A percentile compares a stretch with the other conserved stretches of the same genome.
Conservation (phyloP, 2,329 filamentous ascomycete species). For the Purpureocillium lavendulum region DNA sequence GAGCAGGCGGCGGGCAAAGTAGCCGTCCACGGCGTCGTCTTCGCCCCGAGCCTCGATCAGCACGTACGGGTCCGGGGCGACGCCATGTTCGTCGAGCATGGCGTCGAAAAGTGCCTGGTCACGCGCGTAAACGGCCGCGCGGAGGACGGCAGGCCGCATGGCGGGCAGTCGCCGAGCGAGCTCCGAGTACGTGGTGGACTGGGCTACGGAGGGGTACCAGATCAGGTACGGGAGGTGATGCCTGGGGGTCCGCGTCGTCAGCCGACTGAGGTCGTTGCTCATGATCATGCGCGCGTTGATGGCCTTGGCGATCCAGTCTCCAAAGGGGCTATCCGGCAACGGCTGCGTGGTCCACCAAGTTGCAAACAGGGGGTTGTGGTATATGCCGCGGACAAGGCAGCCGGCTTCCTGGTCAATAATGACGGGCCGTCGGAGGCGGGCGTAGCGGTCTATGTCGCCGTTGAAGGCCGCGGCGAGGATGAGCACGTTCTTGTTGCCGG, state of each 20-base stretch:
- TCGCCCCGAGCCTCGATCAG: no score
- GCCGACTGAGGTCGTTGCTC: slow-evolving; percentile 17
- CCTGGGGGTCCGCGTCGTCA: not conserved
- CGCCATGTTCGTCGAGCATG: no score
- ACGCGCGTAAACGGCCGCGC: slow-evolving; percentile 13
- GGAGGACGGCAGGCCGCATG: slow-evolving; percentile 3
- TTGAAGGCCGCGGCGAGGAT: slow-evolving; percentile 26
- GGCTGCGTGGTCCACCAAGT: slow-evolving; percentile 17
- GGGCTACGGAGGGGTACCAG: slow-evolving; percentile 25
- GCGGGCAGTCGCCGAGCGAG: slow-evolving; percentile 13
- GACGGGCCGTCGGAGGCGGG: slow-evolving; percentile 20
- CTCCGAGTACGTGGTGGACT: slow-evolving; percentile 22
- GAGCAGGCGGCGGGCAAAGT: no score
- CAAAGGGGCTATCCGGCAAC: not conserved
- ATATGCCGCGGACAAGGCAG: slow-evolving; percentile 24
- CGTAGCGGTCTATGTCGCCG: slow-evolving; percentile 30
- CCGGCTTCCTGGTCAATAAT: slow-evolving; percentile 14
- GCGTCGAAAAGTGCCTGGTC: slow-evolving; percentile 4
- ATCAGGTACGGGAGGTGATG: slow-evolving; percentile 25
- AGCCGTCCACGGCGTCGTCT: no score
- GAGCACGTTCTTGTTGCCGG: slow-evolving; percentile 26
- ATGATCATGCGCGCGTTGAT: slow-evolving; percentile 20
- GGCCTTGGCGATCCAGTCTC: slow-evolving; percentile 6
- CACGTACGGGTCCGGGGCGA: no score
- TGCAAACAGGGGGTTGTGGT: slow-evolving; percentile 27